Base-by-base conservation (phyloP, 2,329 filamentous ascomycete species). In the Penicillium sp. region DNA sequence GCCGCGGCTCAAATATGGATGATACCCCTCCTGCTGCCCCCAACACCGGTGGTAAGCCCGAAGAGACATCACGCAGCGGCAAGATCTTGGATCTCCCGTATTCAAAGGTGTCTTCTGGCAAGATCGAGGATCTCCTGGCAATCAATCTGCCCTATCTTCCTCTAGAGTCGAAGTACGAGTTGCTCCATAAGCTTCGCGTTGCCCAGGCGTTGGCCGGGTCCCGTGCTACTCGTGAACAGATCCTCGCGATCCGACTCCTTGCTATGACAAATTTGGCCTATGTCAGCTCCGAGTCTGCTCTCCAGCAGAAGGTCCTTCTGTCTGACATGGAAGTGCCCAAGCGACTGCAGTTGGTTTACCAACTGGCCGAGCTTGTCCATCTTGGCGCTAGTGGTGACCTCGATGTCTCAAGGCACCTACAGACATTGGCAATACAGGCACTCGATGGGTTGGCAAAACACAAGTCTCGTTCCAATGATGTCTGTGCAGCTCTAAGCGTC, bases 201-300 rank as follows among this genome's bases (percentile, higher is more conserved):
- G 88, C 90, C n/a, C 87, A 90, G 67, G 89, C 89, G 12, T 77
- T 98, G 49, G 76, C 82, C 28, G 79, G 78, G 1, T 84, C 87
- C 0, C 67, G 78, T 10, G 78, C 84, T 50, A 81, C 81, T 20
- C 82, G 90, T 39, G 87, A 89, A 64, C 80, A 87, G 59, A 83
- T 92, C 13, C 77, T 98, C 42, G 83, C 87, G 31, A 83, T 92
- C 46, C 87, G 92, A 28, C 76, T 97, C 32, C 77, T 98, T 37
- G 90, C 92, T 12, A 85, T 97, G 52, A 87, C 88, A 23, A 98
- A 97, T 62, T 71, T 98, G 54, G 89, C 90, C 2, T 96, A 95
- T 66, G 88, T 97, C 47, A 86, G 95, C 59, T 79, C 80, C 2
- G 95, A 98, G 63, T 74, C 80, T 3, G 81, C 83, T n/a, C 95